Evolutionary conservation across 2,329 filamentous ascomycete species (phyloP).

Genomic region (Colletotrichum filicis): DNA sequence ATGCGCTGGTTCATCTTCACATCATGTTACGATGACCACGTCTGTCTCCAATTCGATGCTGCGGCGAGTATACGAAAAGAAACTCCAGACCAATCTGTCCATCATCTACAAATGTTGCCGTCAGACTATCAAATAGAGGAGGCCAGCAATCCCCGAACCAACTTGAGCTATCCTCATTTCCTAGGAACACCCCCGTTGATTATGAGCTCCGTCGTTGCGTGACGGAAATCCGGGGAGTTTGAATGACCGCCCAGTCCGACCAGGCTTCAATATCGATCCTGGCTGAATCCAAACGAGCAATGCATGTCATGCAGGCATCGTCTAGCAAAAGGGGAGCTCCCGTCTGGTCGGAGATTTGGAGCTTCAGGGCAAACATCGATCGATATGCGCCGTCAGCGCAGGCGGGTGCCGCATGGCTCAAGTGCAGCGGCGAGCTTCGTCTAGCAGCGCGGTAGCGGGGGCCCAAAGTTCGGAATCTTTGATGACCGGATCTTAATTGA

Average conservation of each 20-base stretch:
- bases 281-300: not conserved
- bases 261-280: not conserved
- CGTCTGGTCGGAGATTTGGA: not conserved
- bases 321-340: constrained; percentile 19
- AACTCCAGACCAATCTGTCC: not conserved
- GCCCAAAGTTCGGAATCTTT: not conserved
- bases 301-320: constrained; percentile 26
- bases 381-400: not conserved
- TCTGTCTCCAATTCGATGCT: not conserved
- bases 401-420: not conserved
- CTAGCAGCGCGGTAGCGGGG: not conserved
- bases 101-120: not conserved
- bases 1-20: not conserved
- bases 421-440: constrained; percentile 1
- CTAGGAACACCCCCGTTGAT: not conserved
- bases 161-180: not conserved
- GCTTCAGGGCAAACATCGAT: not conserved
- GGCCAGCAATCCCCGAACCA: not conserved
- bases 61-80: not conserved
- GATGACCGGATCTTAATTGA: constrained; percentile 20
- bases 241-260: not conserved
- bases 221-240: not conserved
- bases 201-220: not conserved
- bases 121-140: not conserved
- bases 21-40: not conserved